These are phyloP conservation scores for Forsythia viridissima DNA, from an alignment of 257 asterid species.

Conservation along the genomic window DNA sequence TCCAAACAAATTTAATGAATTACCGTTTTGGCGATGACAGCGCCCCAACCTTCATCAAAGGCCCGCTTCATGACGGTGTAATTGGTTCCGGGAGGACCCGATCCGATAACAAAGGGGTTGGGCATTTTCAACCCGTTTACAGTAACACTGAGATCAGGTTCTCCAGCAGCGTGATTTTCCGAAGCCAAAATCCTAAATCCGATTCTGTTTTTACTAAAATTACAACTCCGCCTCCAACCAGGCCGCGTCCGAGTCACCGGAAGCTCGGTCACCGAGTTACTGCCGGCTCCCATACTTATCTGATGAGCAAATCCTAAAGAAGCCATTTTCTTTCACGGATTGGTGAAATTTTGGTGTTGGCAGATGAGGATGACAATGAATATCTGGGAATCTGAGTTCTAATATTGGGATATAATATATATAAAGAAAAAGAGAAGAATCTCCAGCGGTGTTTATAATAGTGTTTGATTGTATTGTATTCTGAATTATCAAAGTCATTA, in stretches of 20 bases:
- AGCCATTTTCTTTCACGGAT: constrained; percentile 31
- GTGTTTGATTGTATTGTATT: no score
- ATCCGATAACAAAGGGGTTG: constrained; percentile 92
- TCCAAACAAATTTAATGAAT: neutral
- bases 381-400: constrained; percentile 44
- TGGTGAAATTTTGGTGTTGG: constrained; percentile 10
- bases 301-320: constrained; percentile 38
- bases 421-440: neutral
- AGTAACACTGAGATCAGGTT: constrained; percentile 89
- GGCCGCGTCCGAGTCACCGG: constrained; percentile 32
- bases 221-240: constrained; percentile 9
- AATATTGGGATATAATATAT: neutral
- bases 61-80: constrained; percentile 93
- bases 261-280: constrained; percentile 33
- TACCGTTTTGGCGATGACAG: constrained; percentile 98
- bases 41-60: constrained; percentile 99
- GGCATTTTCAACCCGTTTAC: constrained; percentile 95
- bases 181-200: constrained; percentile 57
- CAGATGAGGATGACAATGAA: constrained; percentile 41
- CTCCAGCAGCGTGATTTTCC: constrained; percentile 32
- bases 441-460: neutral
- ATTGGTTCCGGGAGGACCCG: constrained; percentile 99
- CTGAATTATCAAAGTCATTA: no score
- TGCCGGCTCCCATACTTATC: constrained; percentile 26
- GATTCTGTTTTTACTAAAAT: constrained; percentile 26